Base-by-base conservation (phyloP, 495 filamentous ascomycete genomes). In the Penicillium roqueforti region DNA sequence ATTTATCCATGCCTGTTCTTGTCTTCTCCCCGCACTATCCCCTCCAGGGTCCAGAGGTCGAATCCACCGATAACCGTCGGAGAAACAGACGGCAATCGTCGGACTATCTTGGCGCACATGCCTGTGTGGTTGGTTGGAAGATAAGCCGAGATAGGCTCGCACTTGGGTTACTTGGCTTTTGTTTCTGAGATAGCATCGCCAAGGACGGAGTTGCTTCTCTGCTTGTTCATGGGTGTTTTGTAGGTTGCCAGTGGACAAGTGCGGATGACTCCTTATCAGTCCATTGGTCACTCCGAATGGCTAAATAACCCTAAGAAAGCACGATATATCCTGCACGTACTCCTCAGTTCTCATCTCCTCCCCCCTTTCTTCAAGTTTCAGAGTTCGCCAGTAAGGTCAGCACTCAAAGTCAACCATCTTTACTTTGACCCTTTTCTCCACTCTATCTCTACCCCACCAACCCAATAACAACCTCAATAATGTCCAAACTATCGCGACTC, bases 401-500 rank as follows among this genome's bases (percentile, higher is more conserved):
- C 22, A 28, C 34, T 16, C 13, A 7, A 25, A 18, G 11, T 13
- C 26, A 6, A 36, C 26, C 43, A 31, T 49, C 28, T 22, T 19
- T n/a, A 28, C 13, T 43, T 16, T 19, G 18, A 9, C 45, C 14
- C 26, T 16, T 10, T 16, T 38, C 49, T 51, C 26, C 18, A 42
- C 28, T 22, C 22, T 22, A 19, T 14, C 20, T 31, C 10, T 13
- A 31, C 28, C 47, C 20, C 34, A n/a, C 28, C 10, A 18, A 28
- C 20, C 43, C 31, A 44, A 36, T 43, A 31, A 31, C 14, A 16
- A 48, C n/a, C 13, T 50, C 26, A n/a, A 59, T 49, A 20, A 46
- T 44, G 38, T 54, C 61, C 3, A 48, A 45, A 16, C 47, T 65
- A 37, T 49, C 56, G 10, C 47, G 53, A 8, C 48, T 67, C 16